Conservation (phyloP, 305 asterid genomes). For the Rubia balearica region DNA sequence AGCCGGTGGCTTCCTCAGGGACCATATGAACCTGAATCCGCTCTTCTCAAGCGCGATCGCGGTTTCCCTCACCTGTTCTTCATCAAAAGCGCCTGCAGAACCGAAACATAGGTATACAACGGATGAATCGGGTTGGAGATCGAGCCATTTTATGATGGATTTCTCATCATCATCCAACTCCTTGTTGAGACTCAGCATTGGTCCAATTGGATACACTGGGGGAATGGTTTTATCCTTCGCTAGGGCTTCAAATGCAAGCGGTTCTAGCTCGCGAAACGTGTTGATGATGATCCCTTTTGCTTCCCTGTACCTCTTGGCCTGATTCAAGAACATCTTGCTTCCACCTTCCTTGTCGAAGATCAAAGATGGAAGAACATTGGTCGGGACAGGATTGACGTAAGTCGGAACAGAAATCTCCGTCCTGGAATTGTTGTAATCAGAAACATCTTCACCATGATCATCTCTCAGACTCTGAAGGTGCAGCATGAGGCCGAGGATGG, state of each 20-base stretch:
- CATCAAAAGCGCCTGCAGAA: conserved; percentile 7
- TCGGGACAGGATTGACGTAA: conserved; percentile 12
- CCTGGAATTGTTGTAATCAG: not conserved
- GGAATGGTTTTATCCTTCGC: conserved; percentile 2
- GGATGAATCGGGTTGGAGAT: conserved; percentile 1
- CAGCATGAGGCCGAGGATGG: conserved; percentile 9
- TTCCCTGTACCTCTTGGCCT: conserved; percentile 10
- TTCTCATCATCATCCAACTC: not conserved
- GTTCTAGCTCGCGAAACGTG: conserved; percentile 7
- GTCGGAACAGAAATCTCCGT: not conserved
- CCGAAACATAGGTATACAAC: conserved; percentile 7
- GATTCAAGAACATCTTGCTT: not conserved
- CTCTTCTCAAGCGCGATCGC: not conserved
- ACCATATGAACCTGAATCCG: conserved; percentile 8
- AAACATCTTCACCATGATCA: not conserved
- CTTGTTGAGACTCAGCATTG: conserved; percentile 4
- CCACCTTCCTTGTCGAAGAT: not conserved
- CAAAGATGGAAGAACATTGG: conserved; percentile 10
- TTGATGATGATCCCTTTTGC: conserved; percentile 12
- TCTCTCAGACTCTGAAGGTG: conserved; percentile 8
- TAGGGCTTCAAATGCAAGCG: not conserved
- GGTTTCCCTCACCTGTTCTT: conserved; percentile 1
- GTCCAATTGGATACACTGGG: conserved; percentile 3
- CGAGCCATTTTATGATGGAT: conserved; percentile 1
- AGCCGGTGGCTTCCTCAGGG: conserved; percentile 9